These are phyloP conservation scores for Canavalia ensiformis DNA, from an alignment of 306 rosid genomes.

Conservation along the genomic window DNA sequence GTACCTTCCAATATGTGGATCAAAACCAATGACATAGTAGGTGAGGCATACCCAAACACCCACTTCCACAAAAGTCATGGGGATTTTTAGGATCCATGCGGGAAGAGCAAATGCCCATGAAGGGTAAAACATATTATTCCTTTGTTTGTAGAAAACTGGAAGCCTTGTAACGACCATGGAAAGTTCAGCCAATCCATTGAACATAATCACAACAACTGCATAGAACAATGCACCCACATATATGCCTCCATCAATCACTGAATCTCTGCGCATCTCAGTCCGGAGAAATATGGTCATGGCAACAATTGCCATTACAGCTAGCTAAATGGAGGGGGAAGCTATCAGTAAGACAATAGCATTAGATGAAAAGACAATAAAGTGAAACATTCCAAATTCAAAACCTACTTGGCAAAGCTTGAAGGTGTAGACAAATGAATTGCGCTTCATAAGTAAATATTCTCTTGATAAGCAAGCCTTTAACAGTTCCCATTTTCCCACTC, in stretches of 20 bases:
- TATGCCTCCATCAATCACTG: conserved; percentile 56
- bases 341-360: background rate
- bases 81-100: conserved; percentile 54
- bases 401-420: conserved; percentile 49
- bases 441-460: conserved; percentile 59
- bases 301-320: conserved; percentile 50
- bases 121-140: conserved; percentile 58
- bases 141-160: conserved; percentile 63
- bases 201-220: conserved; percentile 38
- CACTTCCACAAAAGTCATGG: conserved; percentile 48
- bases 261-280: conserved; percentile 64
- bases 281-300: conserved; percentile 65
- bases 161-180: conserved; percentile 50
- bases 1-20: conserved; percentile 58
- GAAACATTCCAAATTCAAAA: background rate
- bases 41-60: conserved; percentile 56
- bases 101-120: conserved; percentile 63
- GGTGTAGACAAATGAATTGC: conserved; percentile 55
- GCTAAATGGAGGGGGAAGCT: conserved; percentile 39
- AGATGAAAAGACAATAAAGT: background rate
- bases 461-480: conserved; percentile 54
- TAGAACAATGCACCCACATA: conserved; percentile 55
- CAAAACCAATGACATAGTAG: conserved; percentile 60
- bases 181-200: conserved; percentile 56
- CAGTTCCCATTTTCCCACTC: conserved; percentile 46